phyloP scores from a whole-genome alignment of 2,329 filamentous ascomycete genomes.

The Aspergillus unguis region DNA sequence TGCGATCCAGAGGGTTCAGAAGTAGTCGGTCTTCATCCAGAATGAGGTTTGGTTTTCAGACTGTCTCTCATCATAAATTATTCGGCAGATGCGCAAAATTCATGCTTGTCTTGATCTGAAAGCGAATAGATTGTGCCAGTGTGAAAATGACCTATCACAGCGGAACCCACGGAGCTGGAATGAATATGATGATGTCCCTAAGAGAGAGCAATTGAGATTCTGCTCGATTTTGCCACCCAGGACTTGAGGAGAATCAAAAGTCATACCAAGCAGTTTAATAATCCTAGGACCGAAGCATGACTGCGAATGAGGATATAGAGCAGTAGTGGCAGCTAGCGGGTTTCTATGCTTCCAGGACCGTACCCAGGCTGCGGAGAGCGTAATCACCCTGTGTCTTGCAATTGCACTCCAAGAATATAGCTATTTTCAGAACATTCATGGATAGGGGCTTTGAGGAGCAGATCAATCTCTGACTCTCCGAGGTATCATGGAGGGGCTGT shows the following conservation, averaged over 20 bases:
- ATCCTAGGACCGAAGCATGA: conserved; percentile 3
- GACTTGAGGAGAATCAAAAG: not conserved
- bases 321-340: conserved; percentile 4
- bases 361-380: not conserved
- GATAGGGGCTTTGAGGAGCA: not conserved
- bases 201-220: not conserved
- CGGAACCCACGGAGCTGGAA: not conserved
- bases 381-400: not conserved
- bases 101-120: conserved; percentile 1
- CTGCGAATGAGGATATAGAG: not conserved
- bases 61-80: conserved; percentile 1
- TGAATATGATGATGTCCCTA: not conserved
- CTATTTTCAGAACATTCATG: not conserved
- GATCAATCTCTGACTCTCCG: not conserved
- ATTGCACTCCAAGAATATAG: not conserved
- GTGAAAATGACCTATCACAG: not conserved
- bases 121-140: not conserved
- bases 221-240: not conserved
- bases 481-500: conserved; percentile 10
- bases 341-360: conserved; percentile 1
- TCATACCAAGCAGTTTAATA: conserved; percentile 4
- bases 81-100: not conserved
- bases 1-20: too few relatives aligned
- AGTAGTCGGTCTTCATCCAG: too few relatives aligned
- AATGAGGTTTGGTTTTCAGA: not conserved